phyloP scores from a whole-genome alignment of 1,139 yeast genomes.

The Williopsis jadinii region DNA sequence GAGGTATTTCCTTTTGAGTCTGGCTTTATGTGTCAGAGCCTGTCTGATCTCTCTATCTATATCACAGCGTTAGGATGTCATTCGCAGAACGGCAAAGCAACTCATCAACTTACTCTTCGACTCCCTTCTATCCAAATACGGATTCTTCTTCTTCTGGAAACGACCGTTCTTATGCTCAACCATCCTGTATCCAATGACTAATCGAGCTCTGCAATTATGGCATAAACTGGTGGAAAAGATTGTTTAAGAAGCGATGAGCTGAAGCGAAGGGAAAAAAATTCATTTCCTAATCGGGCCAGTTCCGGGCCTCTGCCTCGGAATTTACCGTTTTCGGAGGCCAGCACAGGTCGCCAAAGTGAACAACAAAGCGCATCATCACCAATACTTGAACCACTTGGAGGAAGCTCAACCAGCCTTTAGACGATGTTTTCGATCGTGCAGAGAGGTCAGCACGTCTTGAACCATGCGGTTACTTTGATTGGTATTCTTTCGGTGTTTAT shows the following conservation, averaged over 20 bases:
- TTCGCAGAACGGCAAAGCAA: neutral
- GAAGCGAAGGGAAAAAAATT: no score
- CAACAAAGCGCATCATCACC: no score
- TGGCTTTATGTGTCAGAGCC: slow-evolving; percentile 75
- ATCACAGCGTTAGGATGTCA: neutral
- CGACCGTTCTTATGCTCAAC: slow-evolving; percentile 4
- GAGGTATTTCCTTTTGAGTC: slow-evolving; percentile 75
- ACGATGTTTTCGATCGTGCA: slow-evolving; percentile 37
- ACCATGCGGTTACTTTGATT: slow-evolving; percentile 49
- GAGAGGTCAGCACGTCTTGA: slow-evolving; percentile 47
- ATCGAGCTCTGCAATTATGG: neutral
- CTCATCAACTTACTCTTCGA: slow-evolving; percentile 14
- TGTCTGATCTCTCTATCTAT: slow-evolving; percentile 44
- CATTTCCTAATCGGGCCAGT: no score
- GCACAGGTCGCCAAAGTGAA: no score
- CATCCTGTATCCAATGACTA: slow-evolving; percentile 3
- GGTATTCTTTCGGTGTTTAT: slow-evolving; percentile 40
- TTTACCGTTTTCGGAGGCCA: no score
- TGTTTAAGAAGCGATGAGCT: no score
- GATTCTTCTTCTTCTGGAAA: slow-evolving; percentile 17
- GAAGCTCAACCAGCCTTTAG: neutral
- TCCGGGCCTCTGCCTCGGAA: no score
- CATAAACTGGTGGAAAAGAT: no score
- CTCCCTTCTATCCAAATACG: slow-evolving; percentile 19
- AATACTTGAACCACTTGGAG: neutral